Evolutionary conservation across 2,329 filamentous ascomycete species (phyloP).

Genomic region (Colletotrichum chlorophyti): DNA sequence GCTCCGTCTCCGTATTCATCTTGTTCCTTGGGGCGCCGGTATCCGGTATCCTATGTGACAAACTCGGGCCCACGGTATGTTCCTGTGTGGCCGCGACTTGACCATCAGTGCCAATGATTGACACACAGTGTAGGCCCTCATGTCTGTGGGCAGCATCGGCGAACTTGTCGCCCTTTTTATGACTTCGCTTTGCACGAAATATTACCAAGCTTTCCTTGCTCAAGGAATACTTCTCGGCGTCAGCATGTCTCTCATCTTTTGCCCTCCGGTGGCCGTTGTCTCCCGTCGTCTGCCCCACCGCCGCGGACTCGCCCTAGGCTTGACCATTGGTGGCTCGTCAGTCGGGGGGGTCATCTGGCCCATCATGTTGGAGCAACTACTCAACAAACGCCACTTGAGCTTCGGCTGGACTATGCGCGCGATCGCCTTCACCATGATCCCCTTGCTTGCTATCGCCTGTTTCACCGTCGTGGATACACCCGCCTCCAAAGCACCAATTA

Average conservation of each 20-base stretch:
- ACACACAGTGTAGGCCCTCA: constrained; percentile 48
- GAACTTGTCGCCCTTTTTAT: constrained; percentile 32
- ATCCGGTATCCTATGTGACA: constrained; percentile 49
- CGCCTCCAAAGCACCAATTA: too few relatives aligned
- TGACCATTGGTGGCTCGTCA: constrained; percentile 39
- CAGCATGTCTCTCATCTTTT: constrained; percentile 48
- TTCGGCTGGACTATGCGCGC: constrained; percentile 15
- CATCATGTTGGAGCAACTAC: constrained; percentile 17
- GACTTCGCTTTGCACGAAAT: constrained; percentile 32
- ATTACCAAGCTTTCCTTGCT: constrained; percentile 52
- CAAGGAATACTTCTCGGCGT: constrained; percentile 53
- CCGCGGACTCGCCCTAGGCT: constrained; percentile 39
- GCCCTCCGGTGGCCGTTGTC: constrained; percentile 43
- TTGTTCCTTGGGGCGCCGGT: constrained; percentile 39
- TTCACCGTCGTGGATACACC: constrained; percentile 31
- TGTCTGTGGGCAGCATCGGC: constrained; percentile 53
- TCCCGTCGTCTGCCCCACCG: constrained; percentile 39
- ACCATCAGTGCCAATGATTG: constrained; percentile 41
- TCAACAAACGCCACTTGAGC: not conserved
- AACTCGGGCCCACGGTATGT: constrained; percentile 45
- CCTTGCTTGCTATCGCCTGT: not conserved
- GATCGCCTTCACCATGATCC: constrained; percentile 7
- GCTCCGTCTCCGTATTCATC: constrained; percentile 53
- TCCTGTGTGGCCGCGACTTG: constrained; percentile 46
- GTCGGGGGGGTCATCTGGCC: constrained; percentile 33